Conservation (phyloP, 2,329 filamentous ascomycete genomes). For the Dothideomycetes sp. region DNA sequence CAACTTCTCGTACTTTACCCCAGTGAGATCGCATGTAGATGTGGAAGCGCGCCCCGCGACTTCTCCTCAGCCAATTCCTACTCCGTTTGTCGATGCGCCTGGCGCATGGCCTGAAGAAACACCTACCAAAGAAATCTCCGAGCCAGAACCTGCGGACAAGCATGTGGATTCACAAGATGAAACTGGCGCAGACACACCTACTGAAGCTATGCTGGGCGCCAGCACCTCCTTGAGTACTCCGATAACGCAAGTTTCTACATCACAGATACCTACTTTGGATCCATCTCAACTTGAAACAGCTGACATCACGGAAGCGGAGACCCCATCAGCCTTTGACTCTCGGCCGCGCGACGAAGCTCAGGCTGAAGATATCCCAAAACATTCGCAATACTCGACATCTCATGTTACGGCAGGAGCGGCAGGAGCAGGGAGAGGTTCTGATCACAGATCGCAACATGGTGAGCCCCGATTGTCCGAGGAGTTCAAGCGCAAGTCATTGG, state of each 20-base stretch:
- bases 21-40: background rate
- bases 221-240: background rate
- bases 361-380: too few species aligned
- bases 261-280: background rate
- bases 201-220: background rate
- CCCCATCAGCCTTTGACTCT: too few species aligned
- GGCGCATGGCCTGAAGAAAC: slow-evolving; percentile 6
- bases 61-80: slow-evolving; percentile 1
- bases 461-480: background rate
- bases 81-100: slow-evolving; percentile 4
- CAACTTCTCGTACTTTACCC: background rate
- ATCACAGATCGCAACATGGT: slow-evolving; percentile 14
- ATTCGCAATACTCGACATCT: too few species aligned
- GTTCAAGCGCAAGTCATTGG: background rate
- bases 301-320: background rate
- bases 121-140: background rate
- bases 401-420: too few species aligned
- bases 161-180: too few species aligned
- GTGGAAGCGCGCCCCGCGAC: background rate
- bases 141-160: background rate
- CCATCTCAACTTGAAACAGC: background rate
- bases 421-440: background rate
- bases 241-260: background rate
- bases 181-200: background rate
- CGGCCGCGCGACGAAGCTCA: too few species aligned